A percentile compares a stretch with the other conserved stretches of the same genome.
These are phyloP conservation scores for Colletotrichum sp. DNA, from an alignment of 2,329 filamentous ascomycete species.

Conservation along the genomic window DNA sequence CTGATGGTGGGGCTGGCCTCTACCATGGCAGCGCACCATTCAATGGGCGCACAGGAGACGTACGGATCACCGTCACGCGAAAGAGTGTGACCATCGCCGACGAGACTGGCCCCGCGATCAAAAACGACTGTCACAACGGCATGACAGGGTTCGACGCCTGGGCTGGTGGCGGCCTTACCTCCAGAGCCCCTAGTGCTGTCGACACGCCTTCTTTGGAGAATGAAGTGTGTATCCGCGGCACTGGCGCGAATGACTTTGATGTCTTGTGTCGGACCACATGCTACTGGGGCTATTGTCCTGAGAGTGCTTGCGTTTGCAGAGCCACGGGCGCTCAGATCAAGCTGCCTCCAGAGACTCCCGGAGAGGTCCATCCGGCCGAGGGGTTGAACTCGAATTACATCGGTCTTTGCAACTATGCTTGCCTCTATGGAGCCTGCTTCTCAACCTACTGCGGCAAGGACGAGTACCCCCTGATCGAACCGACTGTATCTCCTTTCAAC, in stretches of 20 bases:
- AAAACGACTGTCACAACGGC: not conserved
- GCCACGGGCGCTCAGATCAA: slow-evolving; percentile 31
- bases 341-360: not conserved
- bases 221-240: slow-evolving; percentile 30
- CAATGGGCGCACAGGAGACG: slow-evolving; percentile 28
- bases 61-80: slow-evolving; percentile 36
- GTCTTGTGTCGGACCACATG: slow-evolving; percentile 38
- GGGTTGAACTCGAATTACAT: not conserved
- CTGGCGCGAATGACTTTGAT: slow-evolving; percentile 34
- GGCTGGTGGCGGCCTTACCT: not conserved
- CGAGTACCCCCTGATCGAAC: not conserved
- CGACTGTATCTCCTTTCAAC: not conserved
- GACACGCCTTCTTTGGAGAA: not conserved
- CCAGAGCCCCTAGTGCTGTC: not conserved
- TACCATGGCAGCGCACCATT: slow-evolving; percentile 24
- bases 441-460: slow-evolving; percentile 25
- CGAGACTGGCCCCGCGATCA: not conserved
- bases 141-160: slow-evolving; percentile 11
- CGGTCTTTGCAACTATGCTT: slow-evolving; percentile 30
- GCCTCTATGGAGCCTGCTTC: slow-evolving; percentile 50
- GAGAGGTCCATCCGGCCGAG: not conserved
- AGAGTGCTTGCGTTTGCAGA: slow-evolving; percentile 36
- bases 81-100: not conserved
- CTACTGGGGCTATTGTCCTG: slow-evolving; percentile 33
- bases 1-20: slow-evolving; percentile 25